A percentile compares a stretch with the other conserved stretches of the same genome.
phyloP scores from a whole-genome alignment of 345 rosid genomes.

The Arabidopsis suecica region DNA sequence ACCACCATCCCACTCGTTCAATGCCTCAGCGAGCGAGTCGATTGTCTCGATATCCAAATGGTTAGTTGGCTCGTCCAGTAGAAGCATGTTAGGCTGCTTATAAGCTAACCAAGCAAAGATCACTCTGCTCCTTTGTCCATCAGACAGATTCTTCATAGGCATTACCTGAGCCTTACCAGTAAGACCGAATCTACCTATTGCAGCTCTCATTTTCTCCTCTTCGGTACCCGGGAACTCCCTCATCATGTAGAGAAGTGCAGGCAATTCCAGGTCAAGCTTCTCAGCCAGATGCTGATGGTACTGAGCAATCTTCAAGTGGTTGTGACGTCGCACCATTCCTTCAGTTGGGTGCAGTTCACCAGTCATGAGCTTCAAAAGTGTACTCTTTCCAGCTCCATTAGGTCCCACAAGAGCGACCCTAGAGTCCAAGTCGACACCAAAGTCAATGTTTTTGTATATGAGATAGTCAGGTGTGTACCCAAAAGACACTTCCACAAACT shows the following conservation, averaged over 20 bases:
- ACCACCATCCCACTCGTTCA: slow-evolving; percentile 92
- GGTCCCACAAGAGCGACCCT: slow-evolving; percentile 97
- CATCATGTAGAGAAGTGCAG: slow-evolving; percentile 90
- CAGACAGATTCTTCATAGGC: slow-evolving; percentile 98
- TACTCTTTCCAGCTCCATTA: slow-evolving; percentile 98
- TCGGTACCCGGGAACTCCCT: slow-evolving; percentile 89
- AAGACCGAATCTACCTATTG: slow-evolving; percentile 86
- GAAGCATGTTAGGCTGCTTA: slow-evolving; percentile 92
- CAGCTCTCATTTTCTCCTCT: slow-evolving; percentile 97
- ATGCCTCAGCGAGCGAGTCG: slow-evolving; percentile 85
- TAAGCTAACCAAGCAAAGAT: slow-evolving; percentile 96
- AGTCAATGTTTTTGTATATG: slow-evolving; percentile 85
- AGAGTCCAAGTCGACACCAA: slow-evolving; percentile 95
- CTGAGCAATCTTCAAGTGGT: slow-evolving; percentile 93
- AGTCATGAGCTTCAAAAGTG: slow-evolving; percentile 95
- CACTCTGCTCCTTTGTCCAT: slow-evolving; percentile 96
- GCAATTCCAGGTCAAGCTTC: slow-evolving; percentile 81
- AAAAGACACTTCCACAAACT: slow-evolving; percentile 92
- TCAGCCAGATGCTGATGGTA: slow-evolving; percentile 96
- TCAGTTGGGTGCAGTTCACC: slow-evolving; percentile 84
- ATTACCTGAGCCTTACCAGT: slow-evolving; percentile 96
- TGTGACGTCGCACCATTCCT: slow-evolving; percentile 98
- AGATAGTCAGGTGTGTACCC: slow-evolving; percentile 89
- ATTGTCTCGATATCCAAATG: slow-evolving; percentile 98
- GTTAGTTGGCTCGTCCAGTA: slow-evolving; percentile 95